Evolutionary conservation across 2,329 filamentous ascomycete species (phyloP).

Genomic region (Dactylellina haptotyla): DNA sequence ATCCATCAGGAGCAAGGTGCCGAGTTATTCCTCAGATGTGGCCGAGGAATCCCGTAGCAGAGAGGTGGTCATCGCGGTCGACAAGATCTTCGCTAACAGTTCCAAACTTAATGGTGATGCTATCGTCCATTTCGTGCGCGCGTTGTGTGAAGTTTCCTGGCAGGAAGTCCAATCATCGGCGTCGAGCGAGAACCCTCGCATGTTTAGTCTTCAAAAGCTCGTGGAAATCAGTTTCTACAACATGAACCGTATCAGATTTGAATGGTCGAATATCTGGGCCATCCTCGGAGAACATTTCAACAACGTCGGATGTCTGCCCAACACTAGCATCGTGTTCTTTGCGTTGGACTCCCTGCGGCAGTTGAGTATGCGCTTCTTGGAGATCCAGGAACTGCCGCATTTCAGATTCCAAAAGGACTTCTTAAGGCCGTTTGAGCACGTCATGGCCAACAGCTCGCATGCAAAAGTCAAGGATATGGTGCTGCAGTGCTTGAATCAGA

Average conservation of each 20-base stretch:
- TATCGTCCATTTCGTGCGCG: constrained; percentile 93
- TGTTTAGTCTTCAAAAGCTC: constrained; percentile 96
- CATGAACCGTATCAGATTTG: constrained; percentile 97
- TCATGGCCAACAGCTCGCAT: constrained; percentile 90
- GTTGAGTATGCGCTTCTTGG: constrained; percentile 98
- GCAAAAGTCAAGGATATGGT: constrained; percentile 98
- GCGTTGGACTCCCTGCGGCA: constrained; percentile 94
- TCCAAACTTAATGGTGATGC: constrained; percentile 91
- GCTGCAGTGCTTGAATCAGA: constrained; percentile 92
- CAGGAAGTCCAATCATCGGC: constrained; percentile 98
- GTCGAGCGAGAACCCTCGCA: constrained; percentile 92
- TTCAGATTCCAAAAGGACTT: constrained; percentile 99
- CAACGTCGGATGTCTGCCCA: constrained; percentile 93
- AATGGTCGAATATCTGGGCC: constrained; percentile 98
- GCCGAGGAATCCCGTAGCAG: constrained; percentile 91
- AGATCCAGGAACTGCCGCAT: constrained; percentile 94
- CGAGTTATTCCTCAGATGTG: constrained; percentile 77
- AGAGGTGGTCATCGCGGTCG: constrained; percentile 90
- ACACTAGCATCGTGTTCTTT: constrained; percentile 97
- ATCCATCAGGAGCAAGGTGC: constrained; percentile 62
- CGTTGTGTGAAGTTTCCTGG: constrained; percentile 96
- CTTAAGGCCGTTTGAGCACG: constrained; percentile 96
- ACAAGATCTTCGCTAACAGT: constrained; percentile 96
- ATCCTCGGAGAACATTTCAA: constrained; percentile 99
- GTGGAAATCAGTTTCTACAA: constrained; percentile 99